These are phyloP conservation scores for Saksenaea oblongispora DNA, from an alignment of 371 early-diverging fungal species.

Conservation along the genomic window DNA sequence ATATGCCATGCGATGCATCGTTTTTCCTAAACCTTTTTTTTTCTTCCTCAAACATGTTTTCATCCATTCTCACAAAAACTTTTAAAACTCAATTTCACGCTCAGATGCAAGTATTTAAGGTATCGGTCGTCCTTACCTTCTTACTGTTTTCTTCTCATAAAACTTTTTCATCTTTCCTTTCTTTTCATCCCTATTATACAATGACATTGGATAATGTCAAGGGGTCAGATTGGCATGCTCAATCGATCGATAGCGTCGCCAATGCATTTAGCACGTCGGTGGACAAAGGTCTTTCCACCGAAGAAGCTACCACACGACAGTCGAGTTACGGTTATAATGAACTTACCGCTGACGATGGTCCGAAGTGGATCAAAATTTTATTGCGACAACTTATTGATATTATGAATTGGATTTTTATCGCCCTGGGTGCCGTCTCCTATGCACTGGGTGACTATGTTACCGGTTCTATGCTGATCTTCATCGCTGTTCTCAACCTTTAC, in stretches of 20 bases:
- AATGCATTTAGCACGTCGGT: conserved; percentile 12
- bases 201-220: neutral
- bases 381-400: conserved; percentile 78
- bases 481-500: conserved; percentile 75
- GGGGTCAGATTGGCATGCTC: conserved; percentile 17
- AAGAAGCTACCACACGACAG: conserved; percentile 17
- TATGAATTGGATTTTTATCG: conserved; percentile 78
- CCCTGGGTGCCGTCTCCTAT: conserved; percentile 62
- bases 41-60: too few species aligned
- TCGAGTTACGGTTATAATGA: conserved; percentile 25
- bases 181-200: neutral
- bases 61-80: neutral
- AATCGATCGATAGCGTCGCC: conserved; percentile 13
- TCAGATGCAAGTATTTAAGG: neutral
- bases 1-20: too few species aligned
- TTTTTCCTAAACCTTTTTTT: neutral
- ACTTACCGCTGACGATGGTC: conserved; percentile 47
- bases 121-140: neutral
- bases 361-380: conserved; percentile 70
- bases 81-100: neutral
- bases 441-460: conserved; percentile 61
- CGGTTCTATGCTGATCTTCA: conserved; percentile 66
- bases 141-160: neutral
- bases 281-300: conserved; percentile 13
- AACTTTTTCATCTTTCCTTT: neutral